phyloP scores from a whole-genome alignment of 148 eudicot species.

The Drosera capensis region DNA sequence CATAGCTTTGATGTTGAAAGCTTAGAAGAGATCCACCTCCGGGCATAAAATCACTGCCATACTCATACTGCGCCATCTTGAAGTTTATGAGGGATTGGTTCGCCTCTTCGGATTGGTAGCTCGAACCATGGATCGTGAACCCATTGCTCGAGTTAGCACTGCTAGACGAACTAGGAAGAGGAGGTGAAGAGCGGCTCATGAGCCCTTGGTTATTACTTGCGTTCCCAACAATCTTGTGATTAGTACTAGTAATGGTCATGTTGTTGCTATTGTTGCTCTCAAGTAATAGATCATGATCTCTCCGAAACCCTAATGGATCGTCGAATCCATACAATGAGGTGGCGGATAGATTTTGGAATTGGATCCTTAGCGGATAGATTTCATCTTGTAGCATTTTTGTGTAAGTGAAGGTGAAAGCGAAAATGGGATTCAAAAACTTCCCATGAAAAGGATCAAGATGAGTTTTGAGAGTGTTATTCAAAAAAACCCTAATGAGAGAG shows the following conservation, averaged over 20 bases:
- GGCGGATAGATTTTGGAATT: neutral
- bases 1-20: constrained; percentile 21
- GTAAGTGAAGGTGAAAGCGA: too few relatives aligned
- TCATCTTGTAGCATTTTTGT: too few relatives aligned
- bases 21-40: constrained; percentile 38
- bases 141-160: constrained; percentile 43
- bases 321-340: neutral
- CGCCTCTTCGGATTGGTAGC: constrained; percentile 25
- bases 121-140: constrained; percentile 15
- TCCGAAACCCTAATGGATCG: neutral
- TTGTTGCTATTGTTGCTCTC: neutral
- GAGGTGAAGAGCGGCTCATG: constrained; percentile 34
- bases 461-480: too few relatives aligned
- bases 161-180: constrained; percentile 55
- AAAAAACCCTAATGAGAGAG: too few relatives aligned
- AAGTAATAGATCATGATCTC: neutral
- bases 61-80: constrained; percentile 15
- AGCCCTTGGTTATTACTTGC: constrained; percentile 5
- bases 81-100: constrained; percentile 46
- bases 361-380: too few relatives aligned
- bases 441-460: too few relatives aligned
- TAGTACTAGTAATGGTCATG: neutral
- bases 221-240: neutral
- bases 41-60: constrained; percentile 17
- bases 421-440: too few relatives aligned